Percentiles rank a stretch among this genome's conserved stretches.
phyloP scores from a whole-genome alignment of 2,329 filamentous ascomycete species.

The Grosmannia serpens region DNA sequence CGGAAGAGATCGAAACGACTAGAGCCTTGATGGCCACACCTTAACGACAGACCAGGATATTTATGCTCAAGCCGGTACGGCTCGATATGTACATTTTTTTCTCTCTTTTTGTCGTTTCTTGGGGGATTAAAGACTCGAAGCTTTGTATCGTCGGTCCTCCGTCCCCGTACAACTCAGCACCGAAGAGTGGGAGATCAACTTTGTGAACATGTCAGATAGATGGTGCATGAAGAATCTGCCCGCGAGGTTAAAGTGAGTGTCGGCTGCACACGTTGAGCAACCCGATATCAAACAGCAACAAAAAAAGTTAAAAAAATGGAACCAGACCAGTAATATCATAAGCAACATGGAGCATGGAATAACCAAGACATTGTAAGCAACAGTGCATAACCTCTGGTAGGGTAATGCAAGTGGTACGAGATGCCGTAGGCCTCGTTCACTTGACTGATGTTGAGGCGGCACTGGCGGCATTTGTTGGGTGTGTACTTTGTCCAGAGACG shows the following conservation, averaged over 20 bases:
- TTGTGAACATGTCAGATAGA: conserved; percentile 18
- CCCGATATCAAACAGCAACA: conserved; percentile 15
- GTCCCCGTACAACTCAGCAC: conserved; percentile 51
- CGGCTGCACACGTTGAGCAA: conserved; percentile 51
- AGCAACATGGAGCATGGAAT: neutral
- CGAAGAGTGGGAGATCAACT: conserved; percentile 44
- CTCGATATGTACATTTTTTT: conserved; percentile 27
- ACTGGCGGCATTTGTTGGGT: too few relatives aligned
- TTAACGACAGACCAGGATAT: conserved; percentile 3
- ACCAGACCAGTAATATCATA: neutral
- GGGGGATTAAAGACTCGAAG: neutral
- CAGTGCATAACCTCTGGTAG: neutral
- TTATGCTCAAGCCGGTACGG: conserved; percentile 13
- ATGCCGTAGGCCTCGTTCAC: neutral
- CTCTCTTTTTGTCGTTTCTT: conserved; percentile 8
- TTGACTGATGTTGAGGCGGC: neutral
- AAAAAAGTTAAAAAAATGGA: conserved; percentile 16
- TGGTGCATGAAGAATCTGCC: conserved; percentile 21
- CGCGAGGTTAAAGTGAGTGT: conserved; percentile 64
- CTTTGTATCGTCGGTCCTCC: conserved; percentile 38
- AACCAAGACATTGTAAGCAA: neutral
- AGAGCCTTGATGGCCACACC: neutral
- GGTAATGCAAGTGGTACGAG: neutral
- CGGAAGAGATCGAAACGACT: conserved; percentile 1
- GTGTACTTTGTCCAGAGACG: too few relatives aligned